A percentile compares a stretch with the other conserved stretches of the same genome.
Evolutionary conservation across 169 alveolate genomes (phyloP).

Genomic region (Eimeria maxima): DNA sequence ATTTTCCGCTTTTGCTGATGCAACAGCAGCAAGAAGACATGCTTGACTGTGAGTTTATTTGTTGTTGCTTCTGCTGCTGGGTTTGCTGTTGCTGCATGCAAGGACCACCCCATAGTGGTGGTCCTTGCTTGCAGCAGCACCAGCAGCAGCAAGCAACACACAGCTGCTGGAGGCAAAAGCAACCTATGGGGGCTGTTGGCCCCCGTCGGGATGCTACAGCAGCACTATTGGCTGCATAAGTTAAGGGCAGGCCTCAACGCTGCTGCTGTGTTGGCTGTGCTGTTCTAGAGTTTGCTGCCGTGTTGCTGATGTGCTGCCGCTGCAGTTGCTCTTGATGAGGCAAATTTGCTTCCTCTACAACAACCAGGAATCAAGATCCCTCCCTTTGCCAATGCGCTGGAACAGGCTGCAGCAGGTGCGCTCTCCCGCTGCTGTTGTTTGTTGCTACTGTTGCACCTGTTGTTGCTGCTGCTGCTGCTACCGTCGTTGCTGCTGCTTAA

Average conservation of each 20-base stretch:
- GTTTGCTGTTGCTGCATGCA: no score
- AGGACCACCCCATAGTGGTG: neutral
- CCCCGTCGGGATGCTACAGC: neutral
- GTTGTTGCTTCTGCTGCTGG: conserved; percentile 53
- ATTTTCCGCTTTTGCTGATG: conserved; percentile 30
- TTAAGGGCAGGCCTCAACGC: neutral
- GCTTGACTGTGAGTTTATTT: conserved; percentile 4
- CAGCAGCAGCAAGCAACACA: no score
- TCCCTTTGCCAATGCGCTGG: conserved; percentile 29
- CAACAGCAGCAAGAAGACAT: conserved; percentile 26
- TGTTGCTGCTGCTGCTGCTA: conserved; percentile 33
- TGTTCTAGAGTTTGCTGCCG: neutral
- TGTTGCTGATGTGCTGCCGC: conserved; percentile 30
- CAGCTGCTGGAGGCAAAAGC: no score
- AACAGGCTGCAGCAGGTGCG: conserved; percentile 58
- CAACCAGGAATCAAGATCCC: conserved; percentile 15
- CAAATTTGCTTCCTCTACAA: neutral
- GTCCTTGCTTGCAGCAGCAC: no score
- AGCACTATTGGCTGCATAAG: conserved; percentile 5
- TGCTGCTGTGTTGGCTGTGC: neutral
- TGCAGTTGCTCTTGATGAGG: conserved; percentile 12
- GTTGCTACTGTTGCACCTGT: neutral
- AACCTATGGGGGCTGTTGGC: conserved; percentile 27
- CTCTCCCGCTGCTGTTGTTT: neutral
- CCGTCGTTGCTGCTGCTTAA: neutral